Conservation (phyloP, 495 filamentous ascomycete genomes). For the Pyrenula aspistea region DNA sequence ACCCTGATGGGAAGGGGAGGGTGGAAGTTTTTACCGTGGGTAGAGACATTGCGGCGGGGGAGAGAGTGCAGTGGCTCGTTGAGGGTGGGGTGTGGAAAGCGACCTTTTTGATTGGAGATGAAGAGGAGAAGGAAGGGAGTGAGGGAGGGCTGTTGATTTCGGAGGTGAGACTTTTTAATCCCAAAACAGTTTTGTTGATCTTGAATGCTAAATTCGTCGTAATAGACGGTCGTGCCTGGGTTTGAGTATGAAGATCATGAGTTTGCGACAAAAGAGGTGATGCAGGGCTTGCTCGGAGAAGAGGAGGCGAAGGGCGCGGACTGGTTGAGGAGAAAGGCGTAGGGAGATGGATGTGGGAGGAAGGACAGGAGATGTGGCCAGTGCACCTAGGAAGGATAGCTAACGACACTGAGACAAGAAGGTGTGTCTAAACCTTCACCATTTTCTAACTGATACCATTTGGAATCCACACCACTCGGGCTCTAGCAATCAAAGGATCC, state of each 20-base stretch:
- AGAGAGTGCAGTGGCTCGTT: slow-evolving; percentile 56
- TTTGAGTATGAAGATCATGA: slow-evolving; percentile 56
- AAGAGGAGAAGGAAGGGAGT: slow-evolving; percentile 17
- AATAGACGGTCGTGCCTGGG: slow-evolving; percentile 48
- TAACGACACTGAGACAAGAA: too few relatives aligned
- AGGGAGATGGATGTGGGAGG: too few relatives aligned
- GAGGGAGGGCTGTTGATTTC: slow-evolving; percentile 45
- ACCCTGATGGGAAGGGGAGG: slow-evolving; percentile 18
- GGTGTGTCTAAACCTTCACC: too few relatives aligned
- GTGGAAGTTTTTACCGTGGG: slow-evolving; percentile 55
- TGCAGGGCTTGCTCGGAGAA: slow-evolving; percentile 32
- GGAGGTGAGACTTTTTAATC: slow-evolving; percentile 28
- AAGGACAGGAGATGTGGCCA: neutral
- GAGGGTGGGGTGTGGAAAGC: slow-evolving; percentile 54
- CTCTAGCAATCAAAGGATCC: too few relatives aligned
- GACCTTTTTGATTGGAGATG: slow-evolving; percentile 41
- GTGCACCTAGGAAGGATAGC: too few relatives aligned
- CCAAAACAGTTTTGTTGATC: neutral
- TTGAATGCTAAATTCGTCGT: slow-evolving; percentile 1
- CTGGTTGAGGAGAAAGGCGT: slow-evolving; percentile 31
- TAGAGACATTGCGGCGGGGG: slow-evolving; percentile 36
- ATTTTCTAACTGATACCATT: too few relatives aligned
- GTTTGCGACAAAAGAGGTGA: slow-evolving; percentile 32
- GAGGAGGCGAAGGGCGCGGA: slow-evolving; percentile 33
- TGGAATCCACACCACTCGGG: too few relatives aligned